Percentiles rank a stretch among this genome's conserved stretches.
phyloP scores from a whole-genome alignment of 2,329 filamentous ascomycete species.

The Talaromyces atroroseus region DNA sequence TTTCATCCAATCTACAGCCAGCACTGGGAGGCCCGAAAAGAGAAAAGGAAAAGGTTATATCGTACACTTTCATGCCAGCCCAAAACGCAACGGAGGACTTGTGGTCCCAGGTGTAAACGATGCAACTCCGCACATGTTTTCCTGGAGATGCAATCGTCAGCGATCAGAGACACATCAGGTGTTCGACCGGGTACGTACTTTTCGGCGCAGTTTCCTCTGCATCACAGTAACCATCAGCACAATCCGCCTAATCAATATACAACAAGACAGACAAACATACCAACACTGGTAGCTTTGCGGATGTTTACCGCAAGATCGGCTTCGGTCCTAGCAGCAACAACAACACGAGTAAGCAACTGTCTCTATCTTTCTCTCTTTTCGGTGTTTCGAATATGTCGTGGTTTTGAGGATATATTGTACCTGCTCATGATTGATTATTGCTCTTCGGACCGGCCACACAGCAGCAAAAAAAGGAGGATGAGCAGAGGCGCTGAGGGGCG shows the following conservation, averaged over 20 bases:
- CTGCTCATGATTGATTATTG: constrained; percentile 59
- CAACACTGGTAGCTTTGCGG: constrained; percentile 61
- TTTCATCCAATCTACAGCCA: background rate
- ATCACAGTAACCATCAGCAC: constrained; percentile 17
- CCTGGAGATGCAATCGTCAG: constrained; percentile 35
- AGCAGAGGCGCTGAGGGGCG: background rate
- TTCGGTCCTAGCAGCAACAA: constrained; percentile 46
- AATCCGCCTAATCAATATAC: background rate
- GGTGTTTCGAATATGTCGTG: background rate
- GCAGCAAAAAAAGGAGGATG: background rate
- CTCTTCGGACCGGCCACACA: constrained; percentile 14
- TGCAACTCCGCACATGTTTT: constrained; percentile 96
- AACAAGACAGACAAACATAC: constrained; percentile 28
- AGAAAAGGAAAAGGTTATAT: constrained; percentile 11
- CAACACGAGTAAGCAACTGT: background rate
- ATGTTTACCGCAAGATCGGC: constrained; percentile 62
- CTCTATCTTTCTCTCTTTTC: constrained; percentile 15
- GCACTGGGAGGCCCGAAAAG: background rate
- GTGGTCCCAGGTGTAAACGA: constrained; percentile 99
- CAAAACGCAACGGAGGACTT: constrained; percentile 93
- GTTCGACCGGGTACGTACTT: constrained; percentile 40
- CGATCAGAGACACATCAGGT: background rate
- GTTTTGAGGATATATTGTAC: constrained; percentile 26
- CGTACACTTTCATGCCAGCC: constrained; percentile 96
- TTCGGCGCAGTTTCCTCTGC: constrained; percentile 62